Evolutionary conservation across 805 yeast genomes (phyloP).

Genomic region (Tetrapisispora arboricola): DNA sequence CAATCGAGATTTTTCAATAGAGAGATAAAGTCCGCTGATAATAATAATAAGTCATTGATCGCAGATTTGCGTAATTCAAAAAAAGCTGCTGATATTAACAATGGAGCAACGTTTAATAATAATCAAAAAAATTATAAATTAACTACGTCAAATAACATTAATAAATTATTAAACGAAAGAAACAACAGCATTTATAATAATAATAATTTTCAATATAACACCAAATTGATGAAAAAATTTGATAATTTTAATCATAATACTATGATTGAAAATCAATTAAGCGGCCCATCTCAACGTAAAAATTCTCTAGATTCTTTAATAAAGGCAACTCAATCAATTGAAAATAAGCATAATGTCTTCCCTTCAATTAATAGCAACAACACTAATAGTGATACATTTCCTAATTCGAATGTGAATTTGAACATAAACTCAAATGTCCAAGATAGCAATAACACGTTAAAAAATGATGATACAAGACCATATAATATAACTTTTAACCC

Average conservation of each 20-base stretch:
- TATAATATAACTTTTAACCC: background rate
- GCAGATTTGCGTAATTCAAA: background rate
- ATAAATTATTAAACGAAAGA: background rate
- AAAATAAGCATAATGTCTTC: slow-evolving; percentile 4
- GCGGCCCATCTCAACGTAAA: slow-evolving; percentile 3
- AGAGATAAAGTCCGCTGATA: too few relatives aligned
- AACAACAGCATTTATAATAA: background rate
- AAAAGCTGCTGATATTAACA: background rate
- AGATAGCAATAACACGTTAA: background rate
- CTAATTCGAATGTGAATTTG: too few relatives aligned
- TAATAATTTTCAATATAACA: background rate
- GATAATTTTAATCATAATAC: background rate
- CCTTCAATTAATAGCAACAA: background rate
- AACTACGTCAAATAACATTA: background rate
- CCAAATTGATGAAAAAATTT: background rate
- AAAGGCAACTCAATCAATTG: slow-evolving; percentile 17
- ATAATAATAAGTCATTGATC: background rate
- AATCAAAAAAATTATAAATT: slow-evolving; percentile 1
- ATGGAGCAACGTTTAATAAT: background rate
- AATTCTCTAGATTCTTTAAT: slow-evolving; percentile 18
- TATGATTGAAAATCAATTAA: too few relatives aligned
- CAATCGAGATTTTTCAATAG: slow-evolving; percentile 1
- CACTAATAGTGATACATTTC: background rate
- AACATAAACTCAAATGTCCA: too few relatives aligned
- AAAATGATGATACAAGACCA: background rate